phyloP scores from a whole-genome alignment of 208 protist genomes.

The Trypanosoma cruzi region DNA sequence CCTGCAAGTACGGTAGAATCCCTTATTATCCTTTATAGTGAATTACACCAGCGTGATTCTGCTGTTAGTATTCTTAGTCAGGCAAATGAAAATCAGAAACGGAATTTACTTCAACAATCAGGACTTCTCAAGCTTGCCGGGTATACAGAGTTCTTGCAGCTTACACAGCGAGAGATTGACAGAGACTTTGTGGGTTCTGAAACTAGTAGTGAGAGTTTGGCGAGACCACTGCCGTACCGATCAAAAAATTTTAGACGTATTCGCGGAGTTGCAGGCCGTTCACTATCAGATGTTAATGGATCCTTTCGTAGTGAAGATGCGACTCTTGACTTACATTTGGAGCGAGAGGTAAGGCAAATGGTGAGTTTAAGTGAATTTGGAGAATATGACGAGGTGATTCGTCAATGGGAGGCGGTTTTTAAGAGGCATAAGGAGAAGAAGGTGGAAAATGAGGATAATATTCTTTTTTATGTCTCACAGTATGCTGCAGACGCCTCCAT shows the following conservation, averaged over 20 bases:
- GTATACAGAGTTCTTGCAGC: slow-evolving; percentile 67
- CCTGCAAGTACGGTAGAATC: slow-evolving; percentile 65
- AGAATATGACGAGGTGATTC: slow-evolving; percentile 71
- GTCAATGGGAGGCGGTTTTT: slow-evolving; percentile 62
- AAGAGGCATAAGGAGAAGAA: slow-evolving; percentile 28
- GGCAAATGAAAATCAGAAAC: slow-evolving; percentile 60
- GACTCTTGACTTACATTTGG: slow-evolving; percentile 37
- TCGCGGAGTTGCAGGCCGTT: slow-evolving; percentile 41
- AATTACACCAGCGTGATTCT: slow-evolving; percentile 79
- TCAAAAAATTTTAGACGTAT: slow-evolving; percentile 36
- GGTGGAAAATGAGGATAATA: slow-evolving; percentile 41
- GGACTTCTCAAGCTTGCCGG: slow-evolving; percentile 82
- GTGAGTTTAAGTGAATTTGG: slow-evolving; percentile 81
- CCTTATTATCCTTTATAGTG: slow-evolving; percentile 81
- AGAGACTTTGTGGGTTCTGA: slow-evolving; percentile 42
- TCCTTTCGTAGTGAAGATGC: slow-evolving; percentile 45
- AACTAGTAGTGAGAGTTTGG: slow-evolving; percentile 42
- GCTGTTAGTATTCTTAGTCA: slow-evolving; percentile 78
- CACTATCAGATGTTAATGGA: slow-evolving; percentile 42
- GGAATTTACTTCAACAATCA: slow-evolving; percentile 64
- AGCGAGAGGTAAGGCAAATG: slow-evolving; percentile 63
- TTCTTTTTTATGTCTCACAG: slow-evolving; percentile 72
- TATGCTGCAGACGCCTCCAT: slow-evolving; percentile 88
- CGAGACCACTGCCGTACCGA: slow-evolving; percentile 24
- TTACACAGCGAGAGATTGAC: slow-evolving; percentile 71